Conservation (phyloP, 2,329 filamentous ascomycete species). For the Fusarium algeriense region DNA sequence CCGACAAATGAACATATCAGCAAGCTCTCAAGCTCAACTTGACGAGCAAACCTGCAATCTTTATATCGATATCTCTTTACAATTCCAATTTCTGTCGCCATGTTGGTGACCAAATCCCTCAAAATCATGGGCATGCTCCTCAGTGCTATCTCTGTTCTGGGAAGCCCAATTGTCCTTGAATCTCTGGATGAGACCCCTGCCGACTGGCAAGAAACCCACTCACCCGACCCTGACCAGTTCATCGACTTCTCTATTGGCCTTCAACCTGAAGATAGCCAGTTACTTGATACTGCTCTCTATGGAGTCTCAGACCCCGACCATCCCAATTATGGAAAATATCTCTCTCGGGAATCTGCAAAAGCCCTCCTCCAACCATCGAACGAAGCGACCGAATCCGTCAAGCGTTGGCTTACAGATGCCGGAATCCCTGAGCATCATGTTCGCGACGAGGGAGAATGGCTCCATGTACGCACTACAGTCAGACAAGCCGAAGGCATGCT, state of each 20-base stretch:
- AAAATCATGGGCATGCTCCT: constrained; percentile 26
- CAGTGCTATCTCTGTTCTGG: constrained; percentile 1
- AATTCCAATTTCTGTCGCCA: background rate
- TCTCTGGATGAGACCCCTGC: constrained; percentile 33
- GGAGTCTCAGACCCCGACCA: constrained; percentile 63
- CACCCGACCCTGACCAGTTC: constrained; percentile 29
- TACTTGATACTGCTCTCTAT: constrained; percentile 59
- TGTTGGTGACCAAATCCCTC: constrained; percentile 22
- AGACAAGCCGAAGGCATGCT: constrained; percentile 60
- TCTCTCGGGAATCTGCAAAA: constrained; percentile 62
- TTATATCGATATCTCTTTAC: background rate
- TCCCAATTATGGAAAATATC: constrained; percentile 61
- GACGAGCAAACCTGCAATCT: constrained; percentile 2
- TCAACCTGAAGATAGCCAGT: constrained; percentile 37
- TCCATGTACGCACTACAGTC: constrained; percentile 58
- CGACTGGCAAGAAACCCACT: constrained; percentile 42
- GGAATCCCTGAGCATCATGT: constrained; percentile 55
- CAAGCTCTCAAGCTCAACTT: constrained; percentile 4
- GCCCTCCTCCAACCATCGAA: constrained; percentile 60
- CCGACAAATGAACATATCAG: background rate
- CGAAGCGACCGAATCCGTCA: constrained; percentile 55
- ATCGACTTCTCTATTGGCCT: constrained; percentile 51
- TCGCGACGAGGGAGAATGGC: constrained; percentile 52
- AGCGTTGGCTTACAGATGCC: constrained; percentile 59
- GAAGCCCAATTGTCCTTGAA: constrained; percentile 41